A percentile compares a stretch with the other conserved stretches of the same genome.
Evolutionary conservation across 176 grass and related monocot genomes (phyloP).

Genomic region (Oryza glaberrima): DNA sequence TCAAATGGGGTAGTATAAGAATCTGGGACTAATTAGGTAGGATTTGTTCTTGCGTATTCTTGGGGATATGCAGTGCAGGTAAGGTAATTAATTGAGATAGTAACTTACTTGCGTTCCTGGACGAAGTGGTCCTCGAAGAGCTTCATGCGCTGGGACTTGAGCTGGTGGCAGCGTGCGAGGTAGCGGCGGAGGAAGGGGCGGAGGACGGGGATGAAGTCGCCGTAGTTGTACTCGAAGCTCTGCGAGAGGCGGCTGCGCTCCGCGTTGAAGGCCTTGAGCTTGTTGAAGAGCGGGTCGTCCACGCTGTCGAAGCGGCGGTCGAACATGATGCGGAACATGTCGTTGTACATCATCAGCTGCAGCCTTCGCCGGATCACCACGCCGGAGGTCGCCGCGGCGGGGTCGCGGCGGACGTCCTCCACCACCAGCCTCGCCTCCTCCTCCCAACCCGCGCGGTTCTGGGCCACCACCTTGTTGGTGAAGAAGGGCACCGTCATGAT

Average conservation of each 20-base stretch:
- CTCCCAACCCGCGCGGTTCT: conserved; percentile 83
- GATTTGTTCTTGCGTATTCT: background rate
- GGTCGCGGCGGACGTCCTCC: conserved; percentile 63
- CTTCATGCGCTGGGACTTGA: conserved; percentile 75
- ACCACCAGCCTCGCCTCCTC: conserved; percentile 80
- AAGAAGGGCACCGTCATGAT: conserved; percentile 98
- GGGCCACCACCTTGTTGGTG: conserved; percentile 86
- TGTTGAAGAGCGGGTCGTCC: conserved; percentile 74
- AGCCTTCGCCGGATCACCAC: conserved; percentile 63
- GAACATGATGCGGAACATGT: conserved; percentile 99
- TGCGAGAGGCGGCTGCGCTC: conserved; percentile 80
- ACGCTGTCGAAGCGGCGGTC: conserved; percentile 71
- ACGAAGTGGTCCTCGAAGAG: conserved; percentile 89
- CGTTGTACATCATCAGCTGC: conserved; percentile 99
- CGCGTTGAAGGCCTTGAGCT: conserved; percentile 81
- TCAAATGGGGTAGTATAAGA: too few relatives aligned
- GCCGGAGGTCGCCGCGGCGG: conserved; percentile 51
- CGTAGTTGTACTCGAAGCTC: conserved; percentile 99
- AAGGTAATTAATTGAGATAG: background rate
- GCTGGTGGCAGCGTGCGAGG: conserved; percentile 70
- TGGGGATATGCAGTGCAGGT: background rate
- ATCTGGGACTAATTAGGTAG: background rate
- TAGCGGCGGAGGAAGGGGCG: conserved; percentile 78
- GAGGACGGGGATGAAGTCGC: conserved; percentile 92
- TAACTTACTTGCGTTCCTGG: conserved; percentile 74